A percentile compares a stretch with the other conserved stretches of the same genome.
phyloP scores from a whole-genome alignment of 768 basidiomycete species.

The Tulasnella sp. region DNA sequence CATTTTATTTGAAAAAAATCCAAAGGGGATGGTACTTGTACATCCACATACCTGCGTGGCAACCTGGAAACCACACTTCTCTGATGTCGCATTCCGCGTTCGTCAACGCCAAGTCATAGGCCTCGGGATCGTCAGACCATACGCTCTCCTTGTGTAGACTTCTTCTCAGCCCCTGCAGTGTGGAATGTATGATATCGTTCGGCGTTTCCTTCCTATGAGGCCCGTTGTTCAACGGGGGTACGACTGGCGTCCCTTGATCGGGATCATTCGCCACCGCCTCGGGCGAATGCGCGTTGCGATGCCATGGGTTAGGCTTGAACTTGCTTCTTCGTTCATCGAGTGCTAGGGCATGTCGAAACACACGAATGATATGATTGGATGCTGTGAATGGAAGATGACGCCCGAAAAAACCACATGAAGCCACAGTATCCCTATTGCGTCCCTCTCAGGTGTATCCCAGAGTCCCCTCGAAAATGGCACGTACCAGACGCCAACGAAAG shows the following conservation, averaged over 20 bases:
- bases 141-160: background rate
- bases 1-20: too few species aligned
- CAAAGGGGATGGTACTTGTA: too few species aligned
- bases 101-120: background rate
- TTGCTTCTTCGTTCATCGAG: slow-evolving; percentile 19
- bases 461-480: background rate
- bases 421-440: slow-evolving; percentile 11
- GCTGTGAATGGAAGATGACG: slow-evolving; percentile 18
- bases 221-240: background rate
- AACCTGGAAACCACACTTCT: slow-evolving; percentile 68
- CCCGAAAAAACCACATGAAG: background rate
- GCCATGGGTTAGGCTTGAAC: slow-evolving; percentile 18
- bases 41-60: slow-evolving; percentile 25
- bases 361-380: slow-evolving; percentile 12
- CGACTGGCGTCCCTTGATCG: slow-evolving; percentile 7
- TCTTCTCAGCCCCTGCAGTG: too few species aligned
- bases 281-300: slow-evolving; percentile 31
- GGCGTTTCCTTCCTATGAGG: background rate
- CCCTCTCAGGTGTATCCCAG: too few species aligned
- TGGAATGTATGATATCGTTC: background rate
- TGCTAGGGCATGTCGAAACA: slow-evolving; percentile 19
- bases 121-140: background rate
- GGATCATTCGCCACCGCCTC: background rate
- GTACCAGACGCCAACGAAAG: slow-evolving; percentile 28
- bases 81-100: slow-evolving; percentile 45